Evolutionary conservation across 768 basidiomycete species (phyloP), one percentile per base, ranked within the genome.

Genomic region (Collybia sp.): DNA sequence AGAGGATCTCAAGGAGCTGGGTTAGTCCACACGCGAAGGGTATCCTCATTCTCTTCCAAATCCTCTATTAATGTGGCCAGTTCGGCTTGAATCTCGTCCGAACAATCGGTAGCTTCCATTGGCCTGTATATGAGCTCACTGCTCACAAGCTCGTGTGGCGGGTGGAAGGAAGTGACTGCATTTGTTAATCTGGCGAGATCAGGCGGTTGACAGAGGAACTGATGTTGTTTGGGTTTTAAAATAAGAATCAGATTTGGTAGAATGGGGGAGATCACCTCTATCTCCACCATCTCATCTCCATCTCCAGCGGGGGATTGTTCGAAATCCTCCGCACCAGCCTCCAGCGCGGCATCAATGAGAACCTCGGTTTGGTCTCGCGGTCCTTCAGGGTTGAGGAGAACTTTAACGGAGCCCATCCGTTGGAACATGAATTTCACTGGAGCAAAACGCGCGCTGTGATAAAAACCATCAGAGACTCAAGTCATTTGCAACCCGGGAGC

Each of bases 401-500:
- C 67, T 45, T 65, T 70, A 30, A 85, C 70, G 44, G 68, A 68
- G 13, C 82, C 84, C 56, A 70, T 66, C 20, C 76, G 70, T 47
- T 69, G 64, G 54, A 86, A 86, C 71, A 85, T 76, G 58, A 77
- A 86, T 50, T 74, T 76, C 18, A 85, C 83, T 0, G 83, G 76
- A 2, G 84, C 69, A 33, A 80, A 64, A 32, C 77, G 81, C 31
- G 79, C 81, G 36, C 84, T 85, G 53, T 11, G 31, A 33, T n/a
- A 25, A 25, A 19, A 12, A 34, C 31, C 11, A 48, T 38, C 37
- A 48, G 44, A 38, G 17, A 45, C 16, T 20, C 18, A 12, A 48
- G 19, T 30, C 17, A 25, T n/a, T 17, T 17, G 32, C 12, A 20
- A 31, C 18, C 25, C 16, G 30, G 20, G 47, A 40, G 34, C 30